Evolutionary conservation across 306 rosid genomes (phyloP).

Genomic region (Glycine latifolia): DNA sequence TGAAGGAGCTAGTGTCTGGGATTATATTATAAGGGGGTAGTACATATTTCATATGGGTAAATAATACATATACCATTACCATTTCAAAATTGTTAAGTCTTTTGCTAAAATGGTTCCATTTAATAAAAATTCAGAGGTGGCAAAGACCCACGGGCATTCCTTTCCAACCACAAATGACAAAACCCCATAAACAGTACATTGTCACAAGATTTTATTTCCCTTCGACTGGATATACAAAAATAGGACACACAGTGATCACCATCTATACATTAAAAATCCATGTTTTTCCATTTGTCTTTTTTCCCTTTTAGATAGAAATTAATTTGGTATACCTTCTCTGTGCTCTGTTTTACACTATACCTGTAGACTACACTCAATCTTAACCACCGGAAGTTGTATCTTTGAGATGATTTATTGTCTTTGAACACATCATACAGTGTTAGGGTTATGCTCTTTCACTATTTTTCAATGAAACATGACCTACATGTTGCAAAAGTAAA

Average conservation of each 20-base stretch:
- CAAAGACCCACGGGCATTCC: background rate
- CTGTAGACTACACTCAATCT: conserved; percentile 8
- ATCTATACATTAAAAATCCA: background rate
- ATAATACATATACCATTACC: background rate
- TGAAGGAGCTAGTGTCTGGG: too few relatives aligned
- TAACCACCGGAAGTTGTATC: background rate
- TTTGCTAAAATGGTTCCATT: background rate
- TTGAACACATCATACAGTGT: too few relatives aligned
- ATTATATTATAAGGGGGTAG: too few relatives aligned
- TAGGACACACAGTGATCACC: background rate
- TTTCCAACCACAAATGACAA: background rate
- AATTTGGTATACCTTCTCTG: background rate
- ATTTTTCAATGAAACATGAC: too few relatives aligned
- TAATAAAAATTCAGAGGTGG: background rate
- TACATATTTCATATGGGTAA: background rate
- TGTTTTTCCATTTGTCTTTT: background rate
- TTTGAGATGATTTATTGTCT: too few relatives aligned
- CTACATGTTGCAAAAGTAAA: too few relatives aligned
- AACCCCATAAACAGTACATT: background rate
- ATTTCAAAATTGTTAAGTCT: background rate
- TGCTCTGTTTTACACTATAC: background rate
- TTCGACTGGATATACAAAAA: background rate
- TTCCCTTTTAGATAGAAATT: background rate
- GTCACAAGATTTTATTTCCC: background rate
- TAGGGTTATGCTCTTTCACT: too few relatives aligned